A percentile compares a stretch with the other conserved stretches of the same genome.
phyloP scores from a whole-genome alignment of 768 basidiomycete genomes.

The Termitomyces sp. region DNA sequence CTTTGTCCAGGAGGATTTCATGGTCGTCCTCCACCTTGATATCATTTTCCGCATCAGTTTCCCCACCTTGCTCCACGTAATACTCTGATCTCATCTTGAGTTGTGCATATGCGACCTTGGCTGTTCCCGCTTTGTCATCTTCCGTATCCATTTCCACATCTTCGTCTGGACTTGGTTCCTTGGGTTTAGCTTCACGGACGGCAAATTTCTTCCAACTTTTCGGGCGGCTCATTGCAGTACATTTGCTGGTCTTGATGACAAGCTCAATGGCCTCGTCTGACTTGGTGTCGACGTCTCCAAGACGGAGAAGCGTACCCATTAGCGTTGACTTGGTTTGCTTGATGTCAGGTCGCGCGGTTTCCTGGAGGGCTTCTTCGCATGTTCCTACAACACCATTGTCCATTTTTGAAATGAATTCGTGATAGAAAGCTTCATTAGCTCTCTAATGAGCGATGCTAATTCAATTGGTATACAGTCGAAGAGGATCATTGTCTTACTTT shows the following conservation, averaged over 20 bases:
- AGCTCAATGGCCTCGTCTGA: constrained; percentile 74
- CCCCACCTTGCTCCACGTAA: constrained; percentile 41
- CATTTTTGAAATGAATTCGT: constrained; percentile 35
- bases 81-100: constrained; percentile 53
- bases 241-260: constrained; percentile 72
- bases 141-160: constrained; percentile 24
- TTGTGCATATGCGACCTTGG: constrained; percentile 32
- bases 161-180: constrained; percentile 24
- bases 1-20: constrained; percentile 19
- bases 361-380: constrained; percentile 59
- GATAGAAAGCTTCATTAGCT: constrained; percentile 73
- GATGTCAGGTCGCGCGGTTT: constrained; percentile 57
- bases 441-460: constrained; percentile 34
- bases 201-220: constrained; percentile 79
- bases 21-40: constrained; percentile 36
- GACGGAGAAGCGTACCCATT: constrained; percentile 57
- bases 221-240: constrained; percentile 63
- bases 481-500: constrained; percentile 50
- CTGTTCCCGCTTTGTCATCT: constrained; percentile 27
- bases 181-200: constrained; percentile 24
- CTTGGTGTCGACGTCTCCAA: constrained; percentile 70
- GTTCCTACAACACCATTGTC: constrained; percentile 55
- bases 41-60: constrained; percentile 35
- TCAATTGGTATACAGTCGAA: background rate
- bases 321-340: constrained; percentile 66